Percentiles rank a stretch among this genome's conserved stretches.
Evolutionary conservation across 225 moss, liverwort and hornwort species (phyloP).

Genomic region (Bryoerythrophyllum caledonicum): DNA sequence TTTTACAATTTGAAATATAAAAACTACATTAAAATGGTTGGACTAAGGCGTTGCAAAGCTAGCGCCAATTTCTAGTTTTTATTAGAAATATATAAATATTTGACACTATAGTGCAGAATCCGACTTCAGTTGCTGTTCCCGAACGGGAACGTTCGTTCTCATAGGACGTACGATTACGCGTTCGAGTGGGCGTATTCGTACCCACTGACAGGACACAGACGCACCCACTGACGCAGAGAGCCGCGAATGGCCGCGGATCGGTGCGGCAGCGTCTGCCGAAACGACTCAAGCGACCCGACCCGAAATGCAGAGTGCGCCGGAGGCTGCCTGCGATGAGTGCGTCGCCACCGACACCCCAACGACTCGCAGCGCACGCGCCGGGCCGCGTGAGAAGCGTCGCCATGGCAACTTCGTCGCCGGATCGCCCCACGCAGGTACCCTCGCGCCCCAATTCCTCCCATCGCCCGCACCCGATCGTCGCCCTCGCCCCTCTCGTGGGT

Average conservation of each 20-base stretch:
- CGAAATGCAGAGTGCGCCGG: neutral
- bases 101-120: too few relatives aligned
- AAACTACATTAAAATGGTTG: too few relatives aligned
- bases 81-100: too few relatives aligned
- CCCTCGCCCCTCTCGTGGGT: neutral
- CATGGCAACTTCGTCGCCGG: conserved; percentile 31
- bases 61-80: too few relatives aligned
- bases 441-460: neutral
- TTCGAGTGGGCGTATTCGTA: too few relatives aligned
- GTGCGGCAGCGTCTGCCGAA: neutral
- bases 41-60: too few relatives aligned
- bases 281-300: neutral
- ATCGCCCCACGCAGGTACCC: conserved; percentile 15
- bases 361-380: neutral
- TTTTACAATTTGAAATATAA: too few relatives aligned
- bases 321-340: neutral
- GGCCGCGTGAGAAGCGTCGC: too few relatives aligned
- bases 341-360: conserved; percentile 28
- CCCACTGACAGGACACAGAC: neutral
- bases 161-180: too few relatives aligned
- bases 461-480: neutral
- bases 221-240: neutral
- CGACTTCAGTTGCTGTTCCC: too few relatives aligned
- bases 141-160: too few relatives aligned
- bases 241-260: neutral